These are phyloP conservation scores for Cercospora canescens DNA, from an alignment of 2,329 filamentous ascomycete genomes.

Conservation along the genomic window DNA sequence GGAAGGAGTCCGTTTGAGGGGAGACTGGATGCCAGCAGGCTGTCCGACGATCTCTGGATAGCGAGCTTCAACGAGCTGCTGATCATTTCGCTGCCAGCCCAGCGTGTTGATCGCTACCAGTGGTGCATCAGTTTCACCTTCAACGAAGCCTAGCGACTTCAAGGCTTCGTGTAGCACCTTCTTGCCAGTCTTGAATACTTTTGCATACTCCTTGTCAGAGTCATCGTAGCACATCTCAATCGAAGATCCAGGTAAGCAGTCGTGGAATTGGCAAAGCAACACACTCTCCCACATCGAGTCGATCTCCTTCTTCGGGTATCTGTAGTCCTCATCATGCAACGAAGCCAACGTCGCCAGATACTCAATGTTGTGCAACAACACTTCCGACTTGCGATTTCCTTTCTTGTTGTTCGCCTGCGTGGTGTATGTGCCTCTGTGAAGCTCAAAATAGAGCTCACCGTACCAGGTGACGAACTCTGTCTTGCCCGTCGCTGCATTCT, in stretches of 20 bases:
- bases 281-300: slow-evolving; percentile 95
- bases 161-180: slow-evolving; percentile 71
- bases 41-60: slow-evolving; percentile 18
- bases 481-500: slow-evolving; percentile 63
- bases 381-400: slow-evolving; percentile 85
- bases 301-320: slow-evolving; percentile 90
- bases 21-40: slow-evolving; percentile 1
- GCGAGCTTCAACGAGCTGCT: not conserved
- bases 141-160: slow-evolving; percentile 63
- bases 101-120: slow-evolving; percentile 78
- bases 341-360: slow-evolving; percentile 83
- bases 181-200: slow-evolving; percentile 76
- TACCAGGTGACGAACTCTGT: slow-evolving; percentile 91
- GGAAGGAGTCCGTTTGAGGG: not conserved
- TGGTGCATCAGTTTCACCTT: slow-evolving; percentile 45
- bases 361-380: slow-evolving; percentile 83
- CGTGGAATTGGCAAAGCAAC: slow-evolving; percentile 94
- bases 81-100: slow-evolving; percentile 67
- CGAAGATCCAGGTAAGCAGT: slow-evolving; percentile 89
- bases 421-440: slow-evolving; percentile 95
- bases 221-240: slow-evolving; percentile 99
- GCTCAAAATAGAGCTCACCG: slow-evolving; percentile 95
- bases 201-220: slow-evolving; percentile 82
- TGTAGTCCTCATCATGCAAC: slow-evolving; percentile 67
- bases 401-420: slow-evolving; percentile 90